These are phyloP conservation scores for Nepenthes gracilis DNA, from an alignment of 148 eudicot species.

Conservation along the genomic window DNA sequence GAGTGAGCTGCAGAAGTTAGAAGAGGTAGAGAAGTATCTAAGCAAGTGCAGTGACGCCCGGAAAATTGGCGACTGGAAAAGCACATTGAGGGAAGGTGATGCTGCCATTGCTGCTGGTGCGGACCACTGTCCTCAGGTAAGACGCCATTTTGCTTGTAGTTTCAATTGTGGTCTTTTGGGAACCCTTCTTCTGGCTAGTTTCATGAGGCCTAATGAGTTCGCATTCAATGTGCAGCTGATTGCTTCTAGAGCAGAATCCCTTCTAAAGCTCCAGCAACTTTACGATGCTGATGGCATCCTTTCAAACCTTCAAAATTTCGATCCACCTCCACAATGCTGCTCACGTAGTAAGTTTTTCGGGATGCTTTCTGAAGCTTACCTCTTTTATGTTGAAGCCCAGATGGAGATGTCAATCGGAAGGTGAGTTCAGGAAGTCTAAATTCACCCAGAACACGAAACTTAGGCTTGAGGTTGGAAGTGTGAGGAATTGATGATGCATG, in stretches of 20 bases:
- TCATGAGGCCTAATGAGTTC: neutral
- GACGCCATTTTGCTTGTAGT: neutral
- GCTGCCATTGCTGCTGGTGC: slow-evolving; percentile 78
- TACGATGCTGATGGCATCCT: slow-evolving; percentile 48
- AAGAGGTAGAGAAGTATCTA: slow-evolving; percentile 46
- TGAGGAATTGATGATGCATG: slow-evolving; percentile 30
- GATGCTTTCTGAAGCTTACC: slow-evolving; percentile 76
- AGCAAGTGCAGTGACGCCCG: slow-evolving; percentile 53
- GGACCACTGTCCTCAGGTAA: slow-evolving; percentile 71
- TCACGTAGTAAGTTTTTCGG: slow-evolving; percentile 61
- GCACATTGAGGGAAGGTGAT: slow-evolving; percentile 53
- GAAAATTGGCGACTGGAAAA: slow-evolving; percentile 59
- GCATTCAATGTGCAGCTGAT: slow-evolving; percentile 37
- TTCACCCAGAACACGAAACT: neutral
- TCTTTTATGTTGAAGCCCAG: slow-evolving; percentile 61
- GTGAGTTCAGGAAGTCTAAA: slow-evolving; percentile 28
- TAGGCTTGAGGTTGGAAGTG: neutral
- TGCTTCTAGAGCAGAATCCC: slow-evolving; percentile 74
- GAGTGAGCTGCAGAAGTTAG: slow-evolving; percentile 46
- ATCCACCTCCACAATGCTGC: slow-evolving; percentile 29
- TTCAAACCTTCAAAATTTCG: slow-evolving; percentile 31
- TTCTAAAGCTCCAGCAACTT: slow-evolving; percentile 69
- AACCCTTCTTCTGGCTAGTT: neutral
- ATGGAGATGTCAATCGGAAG: slow-evolving; percentile 86
- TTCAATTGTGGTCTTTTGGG: neutral